Evolutionary conservation across 257 asterid species (phyloP).

Genomic region (Penstemon davidsonii): DNA sequence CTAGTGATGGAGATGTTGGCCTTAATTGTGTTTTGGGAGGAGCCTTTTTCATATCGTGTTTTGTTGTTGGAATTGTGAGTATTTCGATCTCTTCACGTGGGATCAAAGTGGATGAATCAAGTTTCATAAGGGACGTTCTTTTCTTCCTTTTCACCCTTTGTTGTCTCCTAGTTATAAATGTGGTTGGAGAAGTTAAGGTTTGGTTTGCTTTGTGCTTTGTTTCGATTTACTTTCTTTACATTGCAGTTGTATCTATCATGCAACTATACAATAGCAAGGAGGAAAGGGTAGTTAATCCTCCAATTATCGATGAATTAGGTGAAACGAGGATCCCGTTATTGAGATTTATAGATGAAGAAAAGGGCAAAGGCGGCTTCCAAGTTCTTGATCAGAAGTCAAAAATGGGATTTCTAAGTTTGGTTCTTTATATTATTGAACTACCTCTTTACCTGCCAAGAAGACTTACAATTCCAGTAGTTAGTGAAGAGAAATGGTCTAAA

Average conservation of each 20-base stretch:
- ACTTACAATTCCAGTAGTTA: constrained; percentile 65
- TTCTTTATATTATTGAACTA: constrained; percentile 42
- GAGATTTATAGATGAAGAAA: constrained; percentile 47
- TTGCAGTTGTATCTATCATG: constrained; percentile 53
- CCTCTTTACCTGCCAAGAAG: constrained; percentile 72
- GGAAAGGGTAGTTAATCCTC: constrained; percentile 15
- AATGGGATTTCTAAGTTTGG: background rate
- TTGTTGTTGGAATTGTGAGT: constrained; percentile 69
- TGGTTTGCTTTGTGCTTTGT: constrained; percentile 56
- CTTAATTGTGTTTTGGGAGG: constrained; percentile 76
- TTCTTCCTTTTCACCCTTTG: constrained; percentile 58
- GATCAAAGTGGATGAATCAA: constrained; percentile 39
- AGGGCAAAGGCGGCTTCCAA: constrained; percentile 18
- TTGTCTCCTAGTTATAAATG: constrained; percentile 47
- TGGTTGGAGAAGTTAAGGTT: constrained; percentile 42
- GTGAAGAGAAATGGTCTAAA: constrained; percentile 71
- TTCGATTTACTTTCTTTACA: constrained; percentile 51
- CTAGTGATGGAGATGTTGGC: constrained; percentile 64
- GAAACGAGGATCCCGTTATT: constrained; percentile 40
- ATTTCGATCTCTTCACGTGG: constrained; percentile 41
- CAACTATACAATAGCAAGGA: constrained; percentile 41
- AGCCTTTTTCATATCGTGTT: constrained; percentile 67
- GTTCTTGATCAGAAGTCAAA: background rate
- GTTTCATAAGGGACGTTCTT: constrained; percentile 70
- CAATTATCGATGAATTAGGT: constrained; percentile 19